Percentiles rank a stretch among this genome's conserved stretches.
phyloP scores from a whole-genome alignment of 495 filamentous ascomycete genomes.

The Margaritispora aquatica region DNA sequence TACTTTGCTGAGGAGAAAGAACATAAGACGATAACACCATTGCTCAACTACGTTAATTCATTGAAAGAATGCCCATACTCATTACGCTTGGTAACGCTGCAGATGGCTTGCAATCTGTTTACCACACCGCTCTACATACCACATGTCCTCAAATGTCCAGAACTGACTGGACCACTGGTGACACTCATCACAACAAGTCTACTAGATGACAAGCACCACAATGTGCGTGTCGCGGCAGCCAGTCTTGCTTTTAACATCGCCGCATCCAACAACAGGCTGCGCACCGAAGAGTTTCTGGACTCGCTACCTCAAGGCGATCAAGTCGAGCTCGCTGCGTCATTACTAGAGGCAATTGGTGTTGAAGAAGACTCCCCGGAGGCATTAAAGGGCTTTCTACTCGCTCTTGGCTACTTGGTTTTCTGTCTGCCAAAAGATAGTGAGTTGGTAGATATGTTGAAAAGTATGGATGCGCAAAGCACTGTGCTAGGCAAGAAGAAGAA shows the following conservation, averaged over 20 bases:
- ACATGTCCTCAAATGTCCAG: slow-evolving; percentile 32
- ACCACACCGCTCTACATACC: slow-evolving; percentile 51
- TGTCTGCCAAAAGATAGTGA: slow-evolving; percentile 60
- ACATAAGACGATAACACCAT: slow-evolving; percentile 54
- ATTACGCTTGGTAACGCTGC: slow-evolving; percentile 72
- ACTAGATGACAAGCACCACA: slow-evolving; percentile 45
- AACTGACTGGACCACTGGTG: slow-evolving; percentile 34
- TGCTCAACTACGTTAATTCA: slow-evolving; percentile 54
- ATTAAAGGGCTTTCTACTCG: slow-evolving; percentile 63
- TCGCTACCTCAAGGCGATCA: slow-evolving; percentile 60
- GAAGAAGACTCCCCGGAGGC: slow-evolving; percentile 66
- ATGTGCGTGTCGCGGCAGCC: slow-evolving; percentile 66
- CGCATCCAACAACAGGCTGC: slow-evolving; percentile 56
- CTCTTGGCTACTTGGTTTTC: slow-evolving; percentile 69
- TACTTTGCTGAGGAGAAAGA: slow-evolving; percentile 73
- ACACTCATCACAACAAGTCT: slow-evolving; percentile 46
- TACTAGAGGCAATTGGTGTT: slow-evolving; percentile 66
- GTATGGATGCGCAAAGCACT: slow-evolving; percentile 59
- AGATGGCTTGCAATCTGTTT: slow-evolving; percentile 56
- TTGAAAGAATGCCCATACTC: slow-evolving; percentile 60
- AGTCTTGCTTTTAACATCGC: slow-evolving; percentile 82
- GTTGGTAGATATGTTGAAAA: slow-evolving; percentile 65
- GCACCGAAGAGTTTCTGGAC: slow-evolving; percentile 51
- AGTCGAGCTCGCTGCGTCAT: slow-evolving; percentile 69
- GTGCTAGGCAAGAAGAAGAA: slow-evolving; percentile 47